Evolutionary conservation across 2,329 filamentous ascomycete species (phyloP).

Genomic region (Pseudogymnoascus destructans): DNA sequence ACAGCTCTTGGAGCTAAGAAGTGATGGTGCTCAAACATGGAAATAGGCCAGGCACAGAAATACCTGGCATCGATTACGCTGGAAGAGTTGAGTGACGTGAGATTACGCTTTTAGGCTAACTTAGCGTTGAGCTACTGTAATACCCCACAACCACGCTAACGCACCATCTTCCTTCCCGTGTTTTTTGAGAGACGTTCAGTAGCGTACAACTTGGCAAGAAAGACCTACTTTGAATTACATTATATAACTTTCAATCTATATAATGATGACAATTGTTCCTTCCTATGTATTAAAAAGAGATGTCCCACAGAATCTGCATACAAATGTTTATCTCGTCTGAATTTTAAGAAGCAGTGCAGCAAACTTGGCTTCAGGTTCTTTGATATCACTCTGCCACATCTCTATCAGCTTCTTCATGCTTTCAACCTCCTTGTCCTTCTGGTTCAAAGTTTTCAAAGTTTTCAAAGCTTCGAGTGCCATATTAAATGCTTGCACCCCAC

Average conservation of each 20-base stretch:
- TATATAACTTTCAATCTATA: background rate
- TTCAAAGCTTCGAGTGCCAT: background rate
- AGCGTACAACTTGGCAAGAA: background rate
- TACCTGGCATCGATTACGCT: background rate
- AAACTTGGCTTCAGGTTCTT: background rate
- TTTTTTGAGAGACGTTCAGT: background rate
- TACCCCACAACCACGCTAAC: background rate
- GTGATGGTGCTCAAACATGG: background rate
- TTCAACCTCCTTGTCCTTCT: background rate
- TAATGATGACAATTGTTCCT: background rate
- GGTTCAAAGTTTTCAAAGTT: background rate
- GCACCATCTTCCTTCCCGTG: background rate
- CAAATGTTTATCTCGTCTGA: background rate
- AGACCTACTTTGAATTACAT: background rate
- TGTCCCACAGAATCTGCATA: background rate
- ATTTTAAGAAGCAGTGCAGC: background rate
- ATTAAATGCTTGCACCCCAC: background rate
- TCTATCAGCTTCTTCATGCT: background rate
- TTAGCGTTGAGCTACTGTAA: background rate
- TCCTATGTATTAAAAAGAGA: background rate
- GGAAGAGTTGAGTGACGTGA: background rate
- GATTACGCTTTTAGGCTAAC: conserved; percentile 6
- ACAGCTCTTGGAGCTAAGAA: conserved; percentile 8
- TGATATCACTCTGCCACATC: background rate
- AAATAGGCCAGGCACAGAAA: background rate